Conservation (phyloP, 495 filamentous ascomycete genomes). For the Acidomyces sp. region DNA sequence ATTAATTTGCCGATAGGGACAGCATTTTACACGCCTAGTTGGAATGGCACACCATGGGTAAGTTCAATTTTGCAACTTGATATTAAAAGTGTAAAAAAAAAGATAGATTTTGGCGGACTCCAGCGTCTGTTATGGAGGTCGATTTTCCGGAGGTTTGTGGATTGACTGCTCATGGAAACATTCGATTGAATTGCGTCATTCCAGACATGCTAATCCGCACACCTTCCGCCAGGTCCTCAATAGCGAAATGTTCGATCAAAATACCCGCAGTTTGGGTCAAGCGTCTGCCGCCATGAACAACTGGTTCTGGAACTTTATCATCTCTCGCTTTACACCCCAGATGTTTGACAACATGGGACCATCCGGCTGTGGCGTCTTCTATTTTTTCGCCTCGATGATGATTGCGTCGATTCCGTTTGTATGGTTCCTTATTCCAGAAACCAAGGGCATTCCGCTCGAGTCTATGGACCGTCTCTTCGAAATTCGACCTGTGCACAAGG, state of each 20-base stretch:
- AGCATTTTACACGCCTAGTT: conserved; percentile 60
- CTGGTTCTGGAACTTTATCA: conserved; percentile 61
- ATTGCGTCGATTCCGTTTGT: conserved; percentile 52
- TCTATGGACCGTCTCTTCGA: conserved; percentile 42
- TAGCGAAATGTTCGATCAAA: conserved; percentile 29
- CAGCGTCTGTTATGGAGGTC: no score
- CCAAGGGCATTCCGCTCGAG: conserved; percentile 30
- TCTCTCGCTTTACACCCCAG: conserved; percentile 59
- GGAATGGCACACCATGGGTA: conserved; percentile 47
- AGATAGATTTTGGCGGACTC: no score
- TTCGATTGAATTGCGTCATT: no score
- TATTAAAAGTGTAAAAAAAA: no score
- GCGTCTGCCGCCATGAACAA: conserved; percentile 56
- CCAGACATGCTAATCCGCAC: neutral
- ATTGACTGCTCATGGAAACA: no score
- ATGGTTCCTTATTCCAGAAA: conserved; percentile 30
- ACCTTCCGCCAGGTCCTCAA: conserved; percentile 20
- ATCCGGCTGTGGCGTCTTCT: conserved; percentile 47
- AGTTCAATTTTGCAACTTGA: no score
- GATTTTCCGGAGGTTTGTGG: no score
- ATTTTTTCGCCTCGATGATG: conserved; percentile 66
- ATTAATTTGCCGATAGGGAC: no score
- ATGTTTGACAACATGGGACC: conserved; percentile 61
- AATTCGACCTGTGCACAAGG: conserved; percentile 39
- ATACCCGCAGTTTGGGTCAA: conserved; percentile 43